Evolutionary conservation across 2,329 filamentous ascomycete species (phyloP).

Genomic region (Talaromyces verruculosus): DNA sequence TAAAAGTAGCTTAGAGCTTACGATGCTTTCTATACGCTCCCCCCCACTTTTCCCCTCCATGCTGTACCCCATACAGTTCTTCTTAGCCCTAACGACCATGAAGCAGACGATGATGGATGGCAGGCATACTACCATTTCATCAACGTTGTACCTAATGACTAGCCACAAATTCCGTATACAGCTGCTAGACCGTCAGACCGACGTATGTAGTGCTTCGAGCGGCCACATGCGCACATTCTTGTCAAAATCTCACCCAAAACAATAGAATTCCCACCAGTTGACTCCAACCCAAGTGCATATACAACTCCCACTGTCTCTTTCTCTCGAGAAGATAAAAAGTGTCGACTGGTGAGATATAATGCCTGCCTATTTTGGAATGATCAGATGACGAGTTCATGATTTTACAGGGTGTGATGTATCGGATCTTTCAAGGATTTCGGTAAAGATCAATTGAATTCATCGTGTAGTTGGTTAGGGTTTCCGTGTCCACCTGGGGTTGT

Average conservation of each 20-base stretch:
- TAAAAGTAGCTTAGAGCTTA: background rate
- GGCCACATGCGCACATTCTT: background rate
- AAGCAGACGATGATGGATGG: background rate
- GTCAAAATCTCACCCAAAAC: background rate
- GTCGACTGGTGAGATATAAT: background rate
- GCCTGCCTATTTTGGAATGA: background rate
- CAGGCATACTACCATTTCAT: background rate
- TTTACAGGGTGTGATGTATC: background rate
- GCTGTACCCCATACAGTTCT: background rate
- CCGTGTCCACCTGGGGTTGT: background rate
- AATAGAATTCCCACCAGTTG: too few relatives aligned
- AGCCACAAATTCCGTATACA: background rate
- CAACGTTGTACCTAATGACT: background rate
- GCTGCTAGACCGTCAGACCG: background rate
- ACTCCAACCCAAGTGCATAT: background rate
- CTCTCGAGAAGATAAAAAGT: background rate
- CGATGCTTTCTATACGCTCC: background rate
- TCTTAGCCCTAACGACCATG: background rate
- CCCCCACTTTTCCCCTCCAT: background rate
- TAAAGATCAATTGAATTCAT: background rate
- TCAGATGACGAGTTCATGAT: background rate
- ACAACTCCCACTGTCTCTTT: background rate
- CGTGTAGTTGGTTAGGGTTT: background rate
- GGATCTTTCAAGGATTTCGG: background rate
- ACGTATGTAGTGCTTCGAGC: background rate